Conservation (phyloP, 805 yeast genomes). For the Candida ascalaphidarum region DNA sequence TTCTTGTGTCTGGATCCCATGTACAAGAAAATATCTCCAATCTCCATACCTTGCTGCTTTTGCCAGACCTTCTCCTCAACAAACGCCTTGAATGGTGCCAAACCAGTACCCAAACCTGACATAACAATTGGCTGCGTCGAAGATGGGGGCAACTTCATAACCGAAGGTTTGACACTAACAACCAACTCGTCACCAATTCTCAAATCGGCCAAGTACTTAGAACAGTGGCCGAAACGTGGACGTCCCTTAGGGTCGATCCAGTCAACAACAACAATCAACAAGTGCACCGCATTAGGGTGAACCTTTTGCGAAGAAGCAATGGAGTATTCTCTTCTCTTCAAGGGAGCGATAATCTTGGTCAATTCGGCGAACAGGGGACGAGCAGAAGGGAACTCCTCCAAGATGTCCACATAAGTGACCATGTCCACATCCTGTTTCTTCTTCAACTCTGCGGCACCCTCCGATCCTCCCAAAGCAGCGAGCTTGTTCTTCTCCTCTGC, state of each 20-base stretch:
- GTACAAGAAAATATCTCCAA: conserved; percentile 82
- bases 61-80: conserved; percentile 95
- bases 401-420: conserved; percentile 71
- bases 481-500: conserved; percentile 56
- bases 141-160: conserved; percentile 88
- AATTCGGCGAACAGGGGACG: conserved; percentile 68
- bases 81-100: conserved; percentile 97
- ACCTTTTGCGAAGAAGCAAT: conserved; percentile 93
- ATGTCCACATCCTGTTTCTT: conserved; percentile 78
- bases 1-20: conserved; percentile 93
- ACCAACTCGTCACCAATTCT: conserved; percentile 76
- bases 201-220: conserved; percentile 79
- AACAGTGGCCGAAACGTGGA: conserved; percentile 87
- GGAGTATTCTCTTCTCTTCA: conserved; percentile 95
- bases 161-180: conserved; percentile 93
- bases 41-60: conserved; percentile 75
- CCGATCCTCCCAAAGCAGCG: conserved; percentile 59
- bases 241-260: conserved; percentile 87
- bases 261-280: conserved; percentile 91
- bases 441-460: conserved; percentile 81
- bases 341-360: conserved; percentile 66
- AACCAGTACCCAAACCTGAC: conserved; percentile 97
- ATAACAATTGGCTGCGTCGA: conserved; percentile 86
- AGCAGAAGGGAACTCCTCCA: conserved; percentile 72
- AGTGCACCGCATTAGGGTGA: conserved; percentile 86